phyloP scores from a whole-genome alignment of 768 basidiomycete species.

The Exsudoporus frostii region DNA sequence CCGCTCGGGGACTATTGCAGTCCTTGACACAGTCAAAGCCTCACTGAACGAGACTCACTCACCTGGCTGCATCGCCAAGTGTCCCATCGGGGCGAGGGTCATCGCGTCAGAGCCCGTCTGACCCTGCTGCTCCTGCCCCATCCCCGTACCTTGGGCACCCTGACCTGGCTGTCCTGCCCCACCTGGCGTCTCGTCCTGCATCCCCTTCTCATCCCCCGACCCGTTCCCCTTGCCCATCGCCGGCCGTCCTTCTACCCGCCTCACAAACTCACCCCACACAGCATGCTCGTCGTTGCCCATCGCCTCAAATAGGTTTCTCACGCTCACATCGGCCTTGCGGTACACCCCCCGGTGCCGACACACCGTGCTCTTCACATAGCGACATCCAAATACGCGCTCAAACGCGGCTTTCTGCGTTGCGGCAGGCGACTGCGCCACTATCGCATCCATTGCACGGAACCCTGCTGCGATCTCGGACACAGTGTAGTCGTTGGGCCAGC shows the following conservation, averaged over 20 bases:
- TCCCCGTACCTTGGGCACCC: background rate
- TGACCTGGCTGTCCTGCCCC: slow-evolving; percentile 1
- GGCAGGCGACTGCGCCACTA: slow-evolving; percentile 35
- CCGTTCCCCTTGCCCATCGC: slow-evolving; percentile 28
- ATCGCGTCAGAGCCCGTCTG: slow-evolving; percentile 19
- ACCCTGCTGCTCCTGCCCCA: slow-evolving; percentile 17
- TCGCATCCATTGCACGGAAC: slow-evolving; percentile 49
- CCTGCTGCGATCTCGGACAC: slow-evolving; percentile 63
- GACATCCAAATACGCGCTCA: slow-evolving; percentile 65
- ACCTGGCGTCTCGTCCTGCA: slow-evolving; percentile 16
- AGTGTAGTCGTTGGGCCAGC: slow-evolving; percentile 76
- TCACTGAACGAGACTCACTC: background rate
- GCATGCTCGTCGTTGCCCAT: slow-evolving; percentile 55
- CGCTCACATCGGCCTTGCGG: slow-evolving; percentile 48
- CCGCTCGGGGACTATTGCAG: slow-evolving; percentile 7
- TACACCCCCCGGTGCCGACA: slow-evolving; percentile 70
- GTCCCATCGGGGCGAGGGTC: slow-evolving; percentile 16
- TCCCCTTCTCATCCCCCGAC: slow-evolving; percentile 21
- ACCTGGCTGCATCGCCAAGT: slow-evolving; percentile 19
- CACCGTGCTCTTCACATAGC: slow-evolving; percentile 73
- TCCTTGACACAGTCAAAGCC: background rate
- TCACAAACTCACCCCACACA: slow-evolving; percentile 68
- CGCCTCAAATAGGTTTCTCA: slow-evolving; percentile 51
- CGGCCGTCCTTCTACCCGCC: slow-evolving; percentile 53
- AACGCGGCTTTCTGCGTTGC: slow-evolving; percentile 67